phyloP scores from a whole-genome alignment of 768 basidiomycete species.

The Podaxis pistillaris region DNA sequence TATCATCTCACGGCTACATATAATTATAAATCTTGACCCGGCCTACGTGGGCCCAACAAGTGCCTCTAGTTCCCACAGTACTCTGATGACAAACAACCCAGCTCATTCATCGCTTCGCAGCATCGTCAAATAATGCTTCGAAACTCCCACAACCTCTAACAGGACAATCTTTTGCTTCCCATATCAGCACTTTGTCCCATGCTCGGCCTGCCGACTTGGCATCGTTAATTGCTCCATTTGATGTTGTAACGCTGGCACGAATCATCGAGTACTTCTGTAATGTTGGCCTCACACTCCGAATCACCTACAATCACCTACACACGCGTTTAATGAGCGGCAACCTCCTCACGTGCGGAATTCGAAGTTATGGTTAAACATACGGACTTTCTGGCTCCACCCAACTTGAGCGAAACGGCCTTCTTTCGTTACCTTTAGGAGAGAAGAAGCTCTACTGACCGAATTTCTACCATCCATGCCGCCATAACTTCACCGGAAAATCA shows the following conservation, averaged over 20 bases:
- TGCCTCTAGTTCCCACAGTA: not conserved
- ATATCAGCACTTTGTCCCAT: not conserved
- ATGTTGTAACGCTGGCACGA: not conserved
- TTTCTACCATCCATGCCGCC: not conserved
- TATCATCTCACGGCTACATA: not conserved
- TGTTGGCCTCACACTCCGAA: not conserved
- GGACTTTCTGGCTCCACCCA: constrained; percentile 3
- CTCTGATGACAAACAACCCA: not conserved
- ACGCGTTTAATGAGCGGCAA: not conserved
- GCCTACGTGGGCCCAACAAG: not conserved
- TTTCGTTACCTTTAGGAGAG: not conserved
- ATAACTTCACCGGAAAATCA: not conserved
- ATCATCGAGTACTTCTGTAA: not conserved
- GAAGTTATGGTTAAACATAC: not conserved
- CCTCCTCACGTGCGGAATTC: not conserved
- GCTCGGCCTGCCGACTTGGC: not conserved
- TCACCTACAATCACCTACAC: not conserved
- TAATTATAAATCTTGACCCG: not conserved
- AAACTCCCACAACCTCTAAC: not conserved
- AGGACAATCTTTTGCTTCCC: not conserved
- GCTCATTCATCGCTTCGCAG: not conserved
- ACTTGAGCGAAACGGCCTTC: not conserved
- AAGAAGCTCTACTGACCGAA: not conserved
- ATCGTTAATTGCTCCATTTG: not conserved
- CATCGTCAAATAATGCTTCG: not conserved